phyloP scores from a whole-genome alignment of 202 grass and related monocot species.

The Miscanthus sacchariflorus region DNA sequence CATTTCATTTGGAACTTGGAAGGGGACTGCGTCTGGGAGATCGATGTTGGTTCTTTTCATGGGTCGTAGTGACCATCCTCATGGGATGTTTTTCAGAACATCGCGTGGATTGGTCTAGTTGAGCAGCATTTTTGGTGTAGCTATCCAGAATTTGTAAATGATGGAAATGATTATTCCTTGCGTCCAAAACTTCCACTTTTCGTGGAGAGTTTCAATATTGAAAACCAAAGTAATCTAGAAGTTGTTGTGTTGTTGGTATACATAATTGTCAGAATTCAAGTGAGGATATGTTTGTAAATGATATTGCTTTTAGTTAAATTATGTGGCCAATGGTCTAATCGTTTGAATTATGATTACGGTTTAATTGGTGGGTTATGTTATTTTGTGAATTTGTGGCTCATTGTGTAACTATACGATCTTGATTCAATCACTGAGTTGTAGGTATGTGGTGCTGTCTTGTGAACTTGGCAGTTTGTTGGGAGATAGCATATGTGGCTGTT shows the following conservation, averaged over 20 bases:
- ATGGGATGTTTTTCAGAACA: neutral
- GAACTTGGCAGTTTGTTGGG: slow-evolving; percentile 1
- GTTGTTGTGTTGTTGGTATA: slow-evolving; percentile 8
- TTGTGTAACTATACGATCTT: neutral
- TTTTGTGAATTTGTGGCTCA: neutral
- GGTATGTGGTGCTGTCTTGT: neutral
- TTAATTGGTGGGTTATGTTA: neutral
- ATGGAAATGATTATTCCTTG: slow-evolving; percentile 38
- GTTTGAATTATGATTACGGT: neutral
- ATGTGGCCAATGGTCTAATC: neutral
- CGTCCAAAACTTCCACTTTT: neutral
- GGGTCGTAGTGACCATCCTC: neutral
- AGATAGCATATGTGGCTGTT: neutral
- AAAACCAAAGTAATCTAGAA: neutral
- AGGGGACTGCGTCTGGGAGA: neutral
- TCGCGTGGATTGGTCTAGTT: slow-evolving; percentile 18
- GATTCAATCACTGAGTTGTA: neutral
- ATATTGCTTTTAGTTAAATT: slow-evolving; percentile 33
- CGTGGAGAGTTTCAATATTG: neutral
- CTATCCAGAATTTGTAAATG: neutral
- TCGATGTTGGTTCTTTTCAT: neutral
- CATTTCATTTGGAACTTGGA: neutral
- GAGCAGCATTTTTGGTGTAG: neutral
- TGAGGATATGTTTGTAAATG: neutral
- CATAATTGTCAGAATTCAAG: slow-evolving; percentile 15